A percentile compares a stretch with the other conserved stretches of the same genome.
Conservation (phyloP, 2,329 filamentous ascomycete genomes). For the Didymella pinodella region DNA sequence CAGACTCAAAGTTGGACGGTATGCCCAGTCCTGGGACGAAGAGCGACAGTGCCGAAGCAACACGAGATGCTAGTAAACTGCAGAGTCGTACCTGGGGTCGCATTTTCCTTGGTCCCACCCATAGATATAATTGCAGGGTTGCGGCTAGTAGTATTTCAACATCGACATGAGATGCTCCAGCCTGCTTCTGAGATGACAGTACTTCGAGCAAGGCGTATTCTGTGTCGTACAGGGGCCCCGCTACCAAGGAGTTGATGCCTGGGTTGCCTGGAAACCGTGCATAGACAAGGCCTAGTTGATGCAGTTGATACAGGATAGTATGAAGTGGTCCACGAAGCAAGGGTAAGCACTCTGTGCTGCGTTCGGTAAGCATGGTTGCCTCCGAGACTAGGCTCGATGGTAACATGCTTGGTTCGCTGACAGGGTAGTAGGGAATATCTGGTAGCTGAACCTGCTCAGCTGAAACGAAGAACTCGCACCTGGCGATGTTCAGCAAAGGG, state of each 20-base stretch:
- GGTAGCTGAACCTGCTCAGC: neutral
- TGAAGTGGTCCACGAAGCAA: neutral
- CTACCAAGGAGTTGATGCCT: neutral
- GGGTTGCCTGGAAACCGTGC: neutral
- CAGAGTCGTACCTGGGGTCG: neutral
- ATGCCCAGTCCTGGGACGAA: neutral
- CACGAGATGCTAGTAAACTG: neutral
- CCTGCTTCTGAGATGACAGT: neutral
- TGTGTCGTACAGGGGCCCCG: neutral
- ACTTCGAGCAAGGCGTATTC: neutral
- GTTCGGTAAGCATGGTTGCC: neutral
- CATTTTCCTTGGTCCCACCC: neutral
- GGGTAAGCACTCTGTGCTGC: neutral
- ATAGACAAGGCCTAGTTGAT: neutral
- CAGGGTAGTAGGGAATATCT: neutral
- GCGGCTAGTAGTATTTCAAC: neutral
- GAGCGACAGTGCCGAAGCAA: neutral
- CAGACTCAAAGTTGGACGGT: neutral
- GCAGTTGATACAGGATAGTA: neutral
- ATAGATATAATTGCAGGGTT: neutral
- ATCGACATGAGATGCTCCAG: neutral
- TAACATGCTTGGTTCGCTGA: neutral
- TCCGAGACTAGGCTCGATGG: neutral
- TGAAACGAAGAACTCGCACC: neutral
- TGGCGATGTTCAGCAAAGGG: neutral